phyloP scores from a whole-genome alignment of 2,329 filamentous ascomycete species.

The Trichoderma aggressivum region DNA sequence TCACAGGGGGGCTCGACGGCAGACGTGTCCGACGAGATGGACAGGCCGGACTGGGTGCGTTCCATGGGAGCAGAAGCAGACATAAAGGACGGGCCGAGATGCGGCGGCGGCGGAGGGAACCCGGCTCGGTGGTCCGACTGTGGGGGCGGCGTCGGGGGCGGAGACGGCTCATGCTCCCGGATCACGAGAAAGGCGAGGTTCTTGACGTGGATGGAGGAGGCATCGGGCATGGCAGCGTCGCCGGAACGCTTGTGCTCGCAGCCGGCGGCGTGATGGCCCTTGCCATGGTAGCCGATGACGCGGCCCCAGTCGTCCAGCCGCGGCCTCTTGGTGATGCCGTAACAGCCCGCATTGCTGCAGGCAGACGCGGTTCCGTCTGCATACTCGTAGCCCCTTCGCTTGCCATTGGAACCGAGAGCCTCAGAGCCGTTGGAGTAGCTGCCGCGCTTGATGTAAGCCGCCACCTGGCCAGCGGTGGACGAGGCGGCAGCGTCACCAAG shows the following conservation, averaged over 20 bases:
- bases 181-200: slow-evolving; percentile 40
- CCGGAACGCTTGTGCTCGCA: slow-evolving; percentile 11
- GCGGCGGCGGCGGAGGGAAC: slow-evolving; percentile 21
- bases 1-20: slow-evolving; percentile 30
- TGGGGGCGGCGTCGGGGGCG: slow-evolving; percentile 17
- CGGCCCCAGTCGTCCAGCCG: slow-evolving; percentile 19
- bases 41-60: slow-evolving; percentile 47
- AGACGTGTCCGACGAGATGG: slow-evolving; percentile 42
- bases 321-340: slow-evolving; percentile 18
- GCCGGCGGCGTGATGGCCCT: slow-evolving; percentile 7
- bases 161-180: slow-evolving; percentile 31
- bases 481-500: slow-evolving; percentile 24
- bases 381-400: slow-evolving; percentile 14
- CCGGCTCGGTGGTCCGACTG: slow-evolving; percentile 23
- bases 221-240: background rate
- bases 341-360: slow-evolving; percentile 15
- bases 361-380: slow-evolving; percentile 11
- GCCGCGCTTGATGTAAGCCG: slow-evolving; percentile 15
- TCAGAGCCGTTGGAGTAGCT: background rate
- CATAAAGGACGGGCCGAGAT: slow-evolving; percentile 17
- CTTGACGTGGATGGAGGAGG: slow-evolving; percentile 31
- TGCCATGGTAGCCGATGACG: slow-evolving; percentile 16
- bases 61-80: slow-evolving; percentile 37
- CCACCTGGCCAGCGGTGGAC: slow-evolving; percentile 11
- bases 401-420: slow-evolving; percentile 11